Conservation (phyloP, 176 grass and related monocot genomes). For the Rhynchospora tenuis region DNA sequence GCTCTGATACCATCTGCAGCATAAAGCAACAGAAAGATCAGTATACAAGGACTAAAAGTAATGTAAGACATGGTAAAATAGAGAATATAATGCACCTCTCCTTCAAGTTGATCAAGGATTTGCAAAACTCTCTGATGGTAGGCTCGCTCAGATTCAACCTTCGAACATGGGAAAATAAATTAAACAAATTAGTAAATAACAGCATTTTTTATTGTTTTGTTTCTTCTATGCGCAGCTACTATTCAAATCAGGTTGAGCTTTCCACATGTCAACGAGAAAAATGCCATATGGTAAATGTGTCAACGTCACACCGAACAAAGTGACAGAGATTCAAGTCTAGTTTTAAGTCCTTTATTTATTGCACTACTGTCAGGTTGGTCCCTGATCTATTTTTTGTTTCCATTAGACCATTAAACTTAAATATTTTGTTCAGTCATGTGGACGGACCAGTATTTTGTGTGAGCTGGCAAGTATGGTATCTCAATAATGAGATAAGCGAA, state of each 20-base stretch:
- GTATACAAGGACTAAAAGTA: neutral
- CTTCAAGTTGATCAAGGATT: slow-evolving; percentile 75
- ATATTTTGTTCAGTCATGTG: neutral
- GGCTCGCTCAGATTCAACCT: slow-evolving; percentile 74
- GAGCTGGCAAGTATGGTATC: neutral
- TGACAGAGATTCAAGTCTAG: neutral
- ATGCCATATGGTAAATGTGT: neutral
- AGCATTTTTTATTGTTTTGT: neutral
- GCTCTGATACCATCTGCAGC: slow-evolving; percentile 69
- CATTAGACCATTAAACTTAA: neutral
- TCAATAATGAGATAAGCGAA: neutral
- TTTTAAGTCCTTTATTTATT: neutral
- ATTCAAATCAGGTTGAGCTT: neutral
- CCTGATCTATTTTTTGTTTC: neutral
- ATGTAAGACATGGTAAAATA: neutral
- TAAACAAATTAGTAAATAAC: neutral
- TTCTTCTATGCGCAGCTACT: neutral
- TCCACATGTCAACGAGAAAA: neutral
- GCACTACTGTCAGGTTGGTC: neutral
- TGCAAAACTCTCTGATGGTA: slow-evolving; percentile 87
- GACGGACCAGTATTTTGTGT: neutral
- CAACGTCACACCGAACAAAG: neutral
- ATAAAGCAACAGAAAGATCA: neutral
- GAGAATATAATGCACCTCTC: slow-evolving; percentile 37
- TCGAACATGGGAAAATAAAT: slow-evolving; percentile 17